These are phyloP conservation scores for Peniophora sp. DNA, from an alignment of 1,284 basidiomycete species.

Conservation along the genomic window DNA sequence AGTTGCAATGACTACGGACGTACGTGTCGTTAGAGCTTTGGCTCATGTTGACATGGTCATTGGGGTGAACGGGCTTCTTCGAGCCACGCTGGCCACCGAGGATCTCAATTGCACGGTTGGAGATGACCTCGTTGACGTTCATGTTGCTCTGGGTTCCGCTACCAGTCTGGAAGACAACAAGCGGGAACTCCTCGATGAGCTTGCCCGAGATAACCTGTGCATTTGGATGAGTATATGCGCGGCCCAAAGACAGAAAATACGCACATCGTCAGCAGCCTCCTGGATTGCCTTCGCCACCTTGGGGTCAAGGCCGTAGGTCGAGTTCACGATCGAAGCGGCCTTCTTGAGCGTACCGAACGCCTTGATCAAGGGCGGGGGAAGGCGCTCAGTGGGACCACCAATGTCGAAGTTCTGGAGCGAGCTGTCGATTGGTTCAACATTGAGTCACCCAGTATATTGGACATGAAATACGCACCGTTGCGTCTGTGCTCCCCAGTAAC, in stretches of 20 bases:
- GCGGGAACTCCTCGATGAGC: slow-evolving; percentile 91
- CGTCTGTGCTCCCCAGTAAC: slow-evolving; percentile 99
- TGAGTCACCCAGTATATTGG: not conserved
- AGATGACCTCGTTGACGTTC: slow-evolving; percentile 99
- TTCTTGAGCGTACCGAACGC: slow-evolving; percentile 98
- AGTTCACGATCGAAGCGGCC: slow-evolving; percentile 91
- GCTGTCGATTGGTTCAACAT: slow-evolving; percentile 26
- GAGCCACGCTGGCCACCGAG: slow-evolving; percentile 93
- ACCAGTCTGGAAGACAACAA: slow-evolving; percentile 99
- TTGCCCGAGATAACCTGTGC: slow-evolving; percentile 89
- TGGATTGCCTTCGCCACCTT: slow-evolving; percentile 89
- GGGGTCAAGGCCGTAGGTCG: slow-evolving; percentile 85
- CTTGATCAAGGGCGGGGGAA: slow-evolving; percentile 92
- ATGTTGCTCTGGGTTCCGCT: slow-evolving; percentile 99
- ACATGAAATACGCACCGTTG: slow-evolving; percentile 61
- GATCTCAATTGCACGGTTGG: slow-evolving; percentile 96
- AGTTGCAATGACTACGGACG: slow-evolving; percentile 15
- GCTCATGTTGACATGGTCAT: slow-evolving; percentile 99
- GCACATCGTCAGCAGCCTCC: slow-evolving; percentile 88
- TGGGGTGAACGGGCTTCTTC: slow-evolving; percentile 98
- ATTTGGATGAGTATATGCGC: not conserved
- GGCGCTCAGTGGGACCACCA: slow-evolving; percentile 87
- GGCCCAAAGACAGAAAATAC: slow-evolving; percentile 15
- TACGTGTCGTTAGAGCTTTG: slow-evolving; percentile 99
- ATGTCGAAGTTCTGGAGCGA: slow-evolving; percentile 99